Conservation (phyloP, 2,329 filamentous ascomycete species). For the Cladosporium sphaerospermum region DNA sequence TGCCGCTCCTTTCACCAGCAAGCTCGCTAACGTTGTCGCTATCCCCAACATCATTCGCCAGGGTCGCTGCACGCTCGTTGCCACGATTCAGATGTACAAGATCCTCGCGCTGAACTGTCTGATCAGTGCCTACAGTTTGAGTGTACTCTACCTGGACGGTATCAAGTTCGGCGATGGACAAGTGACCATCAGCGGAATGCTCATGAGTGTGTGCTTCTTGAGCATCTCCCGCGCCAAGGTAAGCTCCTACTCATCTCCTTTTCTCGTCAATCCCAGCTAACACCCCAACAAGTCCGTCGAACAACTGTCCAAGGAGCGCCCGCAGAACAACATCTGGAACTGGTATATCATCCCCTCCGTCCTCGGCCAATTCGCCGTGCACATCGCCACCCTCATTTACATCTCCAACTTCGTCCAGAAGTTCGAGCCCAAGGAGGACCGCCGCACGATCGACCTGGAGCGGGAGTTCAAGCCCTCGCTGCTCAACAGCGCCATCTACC, state of each 20-base stretch:
- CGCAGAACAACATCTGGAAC: slow-evolving; percentile 98
- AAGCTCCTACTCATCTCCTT: slow-evolving; percentile 20
- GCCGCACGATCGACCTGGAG: slow-evolving; percentile 71
- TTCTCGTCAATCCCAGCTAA: slow-evolving; percentile 22
- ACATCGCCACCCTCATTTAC: slow-evolving; percentile 91
- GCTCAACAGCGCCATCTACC: slow-evolving; percentile 93
- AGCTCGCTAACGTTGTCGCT: slow-evolving; percentile 91
- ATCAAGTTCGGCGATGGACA: slow-evolving; percentile 99
- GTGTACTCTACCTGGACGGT: slow-evolving; percentile 91
- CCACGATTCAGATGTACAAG: slow-evolving; percentile 99
- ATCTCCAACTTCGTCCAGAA: slow-evolving; percentile 82
- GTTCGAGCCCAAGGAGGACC: slow-evolving; percentile 61
- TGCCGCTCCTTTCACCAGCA: slow-evolving; percentile 94
- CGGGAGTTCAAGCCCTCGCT: slow-evolving; percentile 90
- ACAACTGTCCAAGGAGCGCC: slow-evolving; percentile 89
- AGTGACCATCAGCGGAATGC: slow-evolving; percentile 97
- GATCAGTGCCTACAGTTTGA: slow-evolving; percentile 95
- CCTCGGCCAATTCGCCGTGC: slow-evolving; percentile 91
- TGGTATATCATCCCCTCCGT: slow-evolving; percentile 97
- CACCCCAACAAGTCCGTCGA: slow-evolving; percentile 64
- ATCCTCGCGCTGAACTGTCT: slow-evolving; percentile 96
- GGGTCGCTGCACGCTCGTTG: slow-evolving; percentile 92
- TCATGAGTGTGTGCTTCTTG: slow-evolving; percentile 99
- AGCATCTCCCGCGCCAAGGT: slow-evolving; percentile 94
- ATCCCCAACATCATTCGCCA: slow-evolving; percentile 98